Percentiles rank a stretch among this genome's conserved stretches.
Evolutionary conservation across 306 rosid species (phyloP).

Genomic region (Glycine latifolia): DNA sequence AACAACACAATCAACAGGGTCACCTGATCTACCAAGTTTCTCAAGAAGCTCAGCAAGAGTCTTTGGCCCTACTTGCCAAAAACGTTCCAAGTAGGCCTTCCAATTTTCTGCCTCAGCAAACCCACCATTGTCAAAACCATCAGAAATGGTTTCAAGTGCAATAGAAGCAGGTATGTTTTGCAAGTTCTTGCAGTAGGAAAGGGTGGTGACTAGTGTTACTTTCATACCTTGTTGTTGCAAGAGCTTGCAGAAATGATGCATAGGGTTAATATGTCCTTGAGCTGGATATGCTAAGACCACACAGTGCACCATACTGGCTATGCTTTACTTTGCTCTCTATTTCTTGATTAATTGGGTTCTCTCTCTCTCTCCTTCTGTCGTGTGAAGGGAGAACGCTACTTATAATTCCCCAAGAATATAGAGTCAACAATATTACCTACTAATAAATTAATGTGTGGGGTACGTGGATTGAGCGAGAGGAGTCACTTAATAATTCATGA

Average conservation of each 20-base stretch:
- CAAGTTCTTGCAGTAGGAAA: conserved; percentile 14
- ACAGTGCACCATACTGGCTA: conserved; percentile 31
- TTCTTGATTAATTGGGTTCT: too few species aligned
- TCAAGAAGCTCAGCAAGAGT: conserved; percentile 43
- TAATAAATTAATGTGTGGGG: too few species aligned
- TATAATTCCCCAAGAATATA: too few species aligned
- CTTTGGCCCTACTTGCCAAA: conserved; percentile 43
- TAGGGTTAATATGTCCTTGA: conserved; percentile 56
- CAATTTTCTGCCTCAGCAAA: not conserved
- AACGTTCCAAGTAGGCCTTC: conserved; percentile 11
- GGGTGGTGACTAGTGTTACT: conserved; percentile 49
- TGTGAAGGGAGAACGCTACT: too few species aligned
- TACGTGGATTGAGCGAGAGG: too few species aligned
- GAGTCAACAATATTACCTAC: too few species aligned
- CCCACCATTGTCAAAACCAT: conserved; percentile 51
- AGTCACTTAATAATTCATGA: too few species aligned
- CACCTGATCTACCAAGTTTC: conserved; percentile 9
- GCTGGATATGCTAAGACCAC: conserved; percentile 51
- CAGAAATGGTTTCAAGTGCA: conserved; percentile 52
- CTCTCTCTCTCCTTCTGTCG: too few species aligned
- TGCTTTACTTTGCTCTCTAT: not conserved
- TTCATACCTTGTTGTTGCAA: conserved; percentile 41
- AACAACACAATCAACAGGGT: conserved; percentile 41
- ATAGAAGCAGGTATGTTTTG: not conserved
- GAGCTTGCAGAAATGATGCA: conserved; percentile 46